A percentile compares a stretch with the other conserved stretches of the same genome.
phyloP scores from a whole-genome alignment of 768 basidiomycete genomes.

The Naematelia encephala region DNA sequence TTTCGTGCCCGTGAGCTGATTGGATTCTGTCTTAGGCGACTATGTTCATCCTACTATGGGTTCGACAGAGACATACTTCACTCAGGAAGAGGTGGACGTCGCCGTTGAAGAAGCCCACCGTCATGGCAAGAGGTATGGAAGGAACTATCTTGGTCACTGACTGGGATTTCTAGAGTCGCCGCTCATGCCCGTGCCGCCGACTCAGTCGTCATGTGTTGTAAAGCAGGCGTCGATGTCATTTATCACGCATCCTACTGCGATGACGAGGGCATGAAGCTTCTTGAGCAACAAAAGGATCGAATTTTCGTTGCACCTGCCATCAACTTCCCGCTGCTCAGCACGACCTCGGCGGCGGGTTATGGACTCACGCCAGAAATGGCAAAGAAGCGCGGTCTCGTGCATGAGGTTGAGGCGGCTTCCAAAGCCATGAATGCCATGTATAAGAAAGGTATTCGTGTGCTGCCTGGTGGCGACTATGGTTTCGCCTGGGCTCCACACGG shows the following conservation, averaged over 20 bases:
- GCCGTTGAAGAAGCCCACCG: background rate
- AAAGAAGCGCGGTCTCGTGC: background rate
- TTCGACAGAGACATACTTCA: slow-evolving; percentile 3
- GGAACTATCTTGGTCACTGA: background rate
- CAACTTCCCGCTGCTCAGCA: background rate
- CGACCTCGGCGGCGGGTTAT: background rate
- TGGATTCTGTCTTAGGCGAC: slow-evolving; percentile 41
- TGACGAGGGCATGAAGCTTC: background rate
- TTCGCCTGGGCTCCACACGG: slow-evolving; percentile 1
- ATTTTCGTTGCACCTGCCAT: background rate
- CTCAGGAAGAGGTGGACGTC: slow-evolving; percentile 1
- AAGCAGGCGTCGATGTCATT: background rate
- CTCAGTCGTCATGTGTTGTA: background rate
- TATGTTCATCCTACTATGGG: slow-evolving; percentile 4
- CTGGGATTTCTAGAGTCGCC: background rate
- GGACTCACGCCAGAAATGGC: background rate
- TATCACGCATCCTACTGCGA: background rate
- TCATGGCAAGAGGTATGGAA: background rate
- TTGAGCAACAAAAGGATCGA: background rate
- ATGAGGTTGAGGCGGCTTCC: background rate
- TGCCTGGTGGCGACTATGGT: background rate
- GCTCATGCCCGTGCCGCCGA: background rate
- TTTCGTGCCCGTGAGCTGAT: background rate
- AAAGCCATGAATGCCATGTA: background rate
- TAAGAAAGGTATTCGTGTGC: background rate